phyloP scores from a whole-genome alignment of 257 asterid species.

The Plantago ovata region DNA sequence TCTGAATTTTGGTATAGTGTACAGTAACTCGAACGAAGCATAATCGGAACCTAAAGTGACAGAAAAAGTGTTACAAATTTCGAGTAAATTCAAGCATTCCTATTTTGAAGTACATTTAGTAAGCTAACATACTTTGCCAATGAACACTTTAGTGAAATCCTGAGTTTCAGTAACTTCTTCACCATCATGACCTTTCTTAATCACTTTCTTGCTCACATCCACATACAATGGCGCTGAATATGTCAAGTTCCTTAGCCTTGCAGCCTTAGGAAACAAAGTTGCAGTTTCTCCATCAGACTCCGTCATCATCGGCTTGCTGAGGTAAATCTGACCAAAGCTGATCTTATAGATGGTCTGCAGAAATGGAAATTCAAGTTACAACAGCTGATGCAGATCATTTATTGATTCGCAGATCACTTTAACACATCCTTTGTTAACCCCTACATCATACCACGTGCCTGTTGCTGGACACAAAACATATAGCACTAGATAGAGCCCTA shows the following conservation, averaged over 20 bases:
- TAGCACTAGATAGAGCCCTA: too few species aligned
- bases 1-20: constrained; percentile 89
- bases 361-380: constrained; percentile 14
- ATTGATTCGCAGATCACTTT: too few species aligned
- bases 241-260: constrained; percentile 91
- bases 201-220: constrained; percentile 80
- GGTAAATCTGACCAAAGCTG: constrained; percentile 87
- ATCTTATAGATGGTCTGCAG: constrained; percentile 90
- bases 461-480: too few species aligned
- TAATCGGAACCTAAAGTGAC: constrained; percentile 71
- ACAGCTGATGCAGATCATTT: background rate
- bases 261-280: constrained; percentile 98
- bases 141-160: constrained; percentile 92
- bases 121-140: constrained; percentile 71
- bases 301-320: constrained; percentile 99
- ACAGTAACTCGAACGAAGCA: constrained; percentile 96
- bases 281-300: constrained; percentile 99
- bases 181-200: constrained; percentile 96
- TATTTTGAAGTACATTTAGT: background rate
- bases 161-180: constrained; percentile 98
- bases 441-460: too few species aligned
- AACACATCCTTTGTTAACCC: too few species aligned
- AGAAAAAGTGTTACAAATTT: background rate
- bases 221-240: constrained; percentile 97
- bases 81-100: constrained; percentile 9